A percentile compares a stretch with the other conserved stretches of the same genome.
phyloP scores from a whole-genome alignment of 2,329 filamentous ascomycete genomes.

The Rhexocercosporidium sp. region DNA sequence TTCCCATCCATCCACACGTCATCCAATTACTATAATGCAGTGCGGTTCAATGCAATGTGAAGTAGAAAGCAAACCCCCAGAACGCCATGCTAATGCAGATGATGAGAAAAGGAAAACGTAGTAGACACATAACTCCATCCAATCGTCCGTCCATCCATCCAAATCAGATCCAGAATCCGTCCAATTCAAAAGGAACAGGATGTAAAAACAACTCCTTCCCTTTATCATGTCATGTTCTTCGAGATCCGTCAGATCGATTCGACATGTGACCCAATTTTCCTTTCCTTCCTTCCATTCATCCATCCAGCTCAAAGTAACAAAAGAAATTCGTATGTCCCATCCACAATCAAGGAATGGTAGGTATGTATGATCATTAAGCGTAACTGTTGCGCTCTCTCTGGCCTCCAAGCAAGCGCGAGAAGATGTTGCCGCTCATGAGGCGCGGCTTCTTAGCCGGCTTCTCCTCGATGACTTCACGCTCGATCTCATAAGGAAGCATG shows the following conservation, averaged over 20 bases:
- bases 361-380: background rate
- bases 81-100: too few species aligned
- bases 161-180: background rate
- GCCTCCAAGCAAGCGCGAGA: constrained; percentile 9
- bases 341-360: background rate
- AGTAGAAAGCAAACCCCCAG: too few species aligned
- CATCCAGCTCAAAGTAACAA: background rate
- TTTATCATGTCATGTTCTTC: background rate
- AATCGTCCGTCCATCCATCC: background rate
- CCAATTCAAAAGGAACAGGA: background rate
- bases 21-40: constrained; percentile 11
- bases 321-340: background rate
- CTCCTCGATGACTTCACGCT: constrained; percentile 36
- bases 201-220: background rate
- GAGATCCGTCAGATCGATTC: background rate
- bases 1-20: background rate
- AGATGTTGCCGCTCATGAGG: constrained; percentile 30
- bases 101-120: background rate
- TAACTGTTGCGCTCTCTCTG: background rate
- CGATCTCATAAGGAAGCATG: constrained; percentile 42
- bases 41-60: background rate
- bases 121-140: background rate
- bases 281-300: background rate
- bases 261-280: constrained; percentile 1
- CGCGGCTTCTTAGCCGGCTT: constrained; percentile 35